Evolutionary conservation across 345 rosid species (phyloP).

Genomic region (Triadica sebifera): DNA sequence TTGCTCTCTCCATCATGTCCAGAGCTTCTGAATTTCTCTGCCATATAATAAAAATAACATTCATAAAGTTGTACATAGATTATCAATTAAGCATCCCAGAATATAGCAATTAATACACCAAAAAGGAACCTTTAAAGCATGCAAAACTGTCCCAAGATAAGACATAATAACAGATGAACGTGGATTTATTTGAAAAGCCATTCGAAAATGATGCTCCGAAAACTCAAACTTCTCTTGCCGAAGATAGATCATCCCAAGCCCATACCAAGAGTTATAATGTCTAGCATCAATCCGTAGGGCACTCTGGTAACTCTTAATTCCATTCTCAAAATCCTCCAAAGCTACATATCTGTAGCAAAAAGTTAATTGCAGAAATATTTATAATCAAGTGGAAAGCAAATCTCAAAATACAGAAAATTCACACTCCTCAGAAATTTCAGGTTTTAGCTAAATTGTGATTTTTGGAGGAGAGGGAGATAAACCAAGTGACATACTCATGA

Average conservation of each 20-base stretch:
- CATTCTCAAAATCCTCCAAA: constrained; percentile 91
- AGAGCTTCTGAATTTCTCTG: constrained; percentile 92
- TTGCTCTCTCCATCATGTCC: constrained; percentile 87
- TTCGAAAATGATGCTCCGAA: constrained; percentile 91
- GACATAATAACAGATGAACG: constrained; percentile 95
- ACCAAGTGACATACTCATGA: constrained; percentile 68
- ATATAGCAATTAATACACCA: constrained; percentile 9
- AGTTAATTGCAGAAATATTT: background rate
- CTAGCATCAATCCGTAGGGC: constrained; percentile 89
- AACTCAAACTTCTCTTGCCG: constrained; percentile 95
- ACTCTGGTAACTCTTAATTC: constrained; percentile 86
- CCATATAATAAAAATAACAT: constrained; percentile 12
- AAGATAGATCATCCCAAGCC: constrained; percentile 91
- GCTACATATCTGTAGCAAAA: constrained; percentile 62
- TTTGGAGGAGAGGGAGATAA: background rate
- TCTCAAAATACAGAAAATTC: background rate
- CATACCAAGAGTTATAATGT: constrained; percentile 97
- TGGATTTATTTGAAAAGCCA: constrained; percentile 84
- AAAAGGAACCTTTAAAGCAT: constrained; percentile 63
- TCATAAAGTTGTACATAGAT: constrained; percentile 8
- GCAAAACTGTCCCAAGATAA: constrained; percentile 85
- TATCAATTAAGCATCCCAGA: constrained; percentile 1
- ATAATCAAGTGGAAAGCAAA: background rate
- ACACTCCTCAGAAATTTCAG: background rate
- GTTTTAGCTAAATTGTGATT: background rate